Evolutionary conservation across 495 filamentous ascomycete species (phyloP).

Genomic region (Stereocaulon alpinum): DNA sequence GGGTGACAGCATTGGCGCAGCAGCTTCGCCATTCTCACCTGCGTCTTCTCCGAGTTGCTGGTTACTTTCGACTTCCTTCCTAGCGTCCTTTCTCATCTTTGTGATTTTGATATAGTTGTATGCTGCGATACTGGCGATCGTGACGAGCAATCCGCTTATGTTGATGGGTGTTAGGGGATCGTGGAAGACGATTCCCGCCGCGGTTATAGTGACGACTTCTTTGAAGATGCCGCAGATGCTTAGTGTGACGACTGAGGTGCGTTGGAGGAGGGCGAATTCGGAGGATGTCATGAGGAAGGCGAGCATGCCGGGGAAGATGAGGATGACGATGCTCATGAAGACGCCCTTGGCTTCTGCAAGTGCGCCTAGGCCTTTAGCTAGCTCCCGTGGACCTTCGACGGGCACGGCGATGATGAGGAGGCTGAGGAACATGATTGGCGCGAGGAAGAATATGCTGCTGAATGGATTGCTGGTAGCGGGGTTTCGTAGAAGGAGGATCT

Average conservation of each 20-base stretch:
- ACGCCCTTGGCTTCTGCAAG: conserved; percentile 59
- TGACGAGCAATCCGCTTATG: conserved; percentile 75
- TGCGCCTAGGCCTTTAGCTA: conserved; percentile 49
- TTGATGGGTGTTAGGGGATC: conserved; percentile 87
- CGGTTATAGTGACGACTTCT: conserved; percentile 92
- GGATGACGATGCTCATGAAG: conserved; percentile 43
- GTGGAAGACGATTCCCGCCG: conserved; percentile 79
- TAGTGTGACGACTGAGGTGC: conserved; percentile 90
- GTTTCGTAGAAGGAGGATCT: conserved; percentile 88
- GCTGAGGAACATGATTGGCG: conserved; percentile 88
- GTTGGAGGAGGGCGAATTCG: conserved; percentile 91
- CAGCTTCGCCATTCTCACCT: conserved; percentile 13
- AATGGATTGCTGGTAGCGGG: conserved; percentile 96
- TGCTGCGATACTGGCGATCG: conserved; percentile 69
- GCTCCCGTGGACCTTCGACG: conserved; percentile 64
- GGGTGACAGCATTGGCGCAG: conserved; percentile 16
- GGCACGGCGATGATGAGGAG: conserved; percentile 72
- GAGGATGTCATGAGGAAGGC: conserved; percentile 95
- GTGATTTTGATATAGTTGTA: conserved; percentile 94
- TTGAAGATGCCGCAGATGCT: conserved; percentile 98
- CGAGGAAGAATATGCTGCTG: conserved; percentile 91
- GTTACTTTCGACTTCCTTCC: conserved; percentile 19
- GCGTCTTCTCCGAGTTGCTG: conserved; percentile 4
- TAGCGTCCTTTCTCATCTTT: conserved; percentile 66
- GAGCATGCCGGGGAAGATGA: conserved; percentile 83